phyloP scores from a whole-genome alignment of 176 grass and related monocot genomes.

The Zizania latifolia region DNA sequence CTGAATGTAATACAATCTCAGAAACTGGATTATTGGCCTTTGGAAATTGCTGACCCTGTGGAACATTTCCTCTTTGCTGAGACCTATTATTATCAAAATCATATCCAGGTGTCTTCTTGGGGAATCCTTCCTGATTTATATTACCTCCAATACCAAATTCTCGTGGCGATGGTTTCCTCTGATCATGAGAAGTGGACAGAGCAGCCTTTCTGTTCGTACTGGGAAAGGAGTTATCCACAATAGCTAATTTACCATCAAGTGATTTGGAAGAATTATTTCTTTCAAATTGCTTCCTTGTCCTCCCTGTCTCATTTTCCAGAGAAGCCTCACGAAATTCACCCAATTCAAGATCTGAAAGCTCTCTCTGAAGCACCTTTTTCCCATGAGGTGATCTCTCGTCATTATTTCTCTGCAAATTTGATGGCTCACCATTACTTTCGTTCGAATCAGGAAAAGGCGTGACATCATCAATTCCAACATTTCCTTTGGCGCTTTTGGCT shows the following conservation, averaged over 20 bases:
- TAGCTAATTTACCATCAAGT: slow-evolving; percentile 42
- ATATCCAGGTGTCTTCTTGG: slow-evolving; percentile 33
- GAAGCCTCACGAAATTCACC: slow-evolving; percentile 75
- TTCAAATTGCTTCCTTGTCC: slow-evolving; percentile 60
- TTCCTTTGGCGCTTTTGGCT: slow-evolving; percentile 39
- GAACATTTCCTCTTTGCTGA: slow-evolving; percentile 43
- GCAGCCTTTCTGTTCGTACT: slow-evolving; percentile 44
- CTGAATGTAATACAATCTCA: slow-evolving; percentile 35
- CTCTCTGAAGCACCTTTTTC: slow-evolving; percentile 63
- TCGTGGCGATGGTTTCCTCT: slow-evolving; percentile 43
- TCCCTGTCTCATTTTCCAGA: slow-evolving; percentile 49
- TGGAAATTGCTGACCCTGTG: slow-evolving; percentile 46
- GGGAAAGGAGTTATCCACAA: slow-evolving; percentile 34
- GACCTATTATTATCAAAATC: slow-evolving; percentile 47
- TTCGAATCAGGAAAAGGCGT: slow-evolving; percentile 36
- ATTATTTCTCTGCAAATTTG: slow-evolving; percentile 37
- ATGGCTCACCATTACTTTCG: slow-evolving; percentile 44
- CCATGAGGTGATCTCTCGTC: slow-evolving; percentile 46
- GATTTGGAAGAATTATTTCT: slow-evolving; percentile 84
- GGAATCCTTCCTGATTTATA: slow-evolving; percentile 40
- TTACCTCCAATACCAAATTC: slow-evolving; percentile 29
- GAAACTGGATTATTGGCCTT: slow-evolving; percentile 43
- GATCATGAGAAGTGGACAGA: slow-evolving; percentile 38
- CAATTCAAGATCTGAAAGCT: slow-evolving; percentile 86
- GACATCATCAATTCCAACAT: slow-evolving; percentile 15